Evolutionary conservation across 805 yeast genomes (phyloP).

Genomic region (Candida andamanensis): DNA sequence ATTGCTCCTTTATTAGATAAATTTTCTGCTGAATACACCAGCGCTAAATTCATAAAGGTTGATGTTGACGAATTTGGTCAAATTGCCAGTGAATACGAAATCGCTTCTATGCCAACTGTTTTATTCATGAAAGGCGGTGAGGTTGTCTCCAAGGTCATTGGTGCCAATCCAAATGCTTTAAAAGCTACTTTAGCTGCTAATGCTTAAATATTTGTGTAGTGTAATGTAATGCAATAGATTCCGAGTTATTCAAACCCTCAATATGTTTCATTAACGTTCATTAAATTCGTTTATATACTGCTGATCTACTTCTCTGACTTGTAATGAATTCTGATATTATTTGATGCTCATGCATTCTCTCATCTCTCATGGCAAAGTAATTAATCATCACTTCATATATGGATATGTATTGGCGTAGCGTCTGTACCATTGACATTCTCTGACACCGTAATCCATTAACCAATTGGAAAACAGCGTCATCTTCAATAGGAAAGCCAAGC

Average conservation of each 20-base stretch:
- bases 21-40: conserved; percentile 61
- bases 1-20: conserved; percentile 90
- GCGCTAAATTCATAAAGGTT: conserved; percentile 77
- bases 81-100: conserved; percentile 63
- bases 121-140: conserved; percentile 80
- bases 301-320: no score
- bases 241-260: no score
- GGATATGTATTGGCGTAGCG: conserved; percentile 47
- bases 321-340: no score
- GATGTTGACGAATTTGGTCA: conserved; percentile 84
- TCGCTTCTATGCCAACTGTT: conserved; percentile 56
- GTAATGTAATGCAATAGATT: no score
- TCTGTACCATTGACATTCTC: conserved; percentile 57
- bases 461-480: conserved; percentile 40
- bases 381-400: conserved; percentile 39
- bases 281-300: no score
- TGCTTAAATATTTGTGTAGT: conserved; percentile 31
- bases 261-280: no score
- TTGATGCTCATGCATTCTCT: no score
- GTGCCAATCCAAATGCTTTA: conserved; percentile 85
- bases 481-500: conserved; percentile 5
- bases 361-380: no score
- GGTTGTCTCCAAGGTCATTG: conserved; percentile 73
- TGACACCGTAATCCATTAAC: conserved; percentile 47
- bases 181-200: conserved; percentile 58